phyloP scores from a whole-genome alignment of 768 basidiomycete genomes.

The Leccinum rimulosum region DNA sequence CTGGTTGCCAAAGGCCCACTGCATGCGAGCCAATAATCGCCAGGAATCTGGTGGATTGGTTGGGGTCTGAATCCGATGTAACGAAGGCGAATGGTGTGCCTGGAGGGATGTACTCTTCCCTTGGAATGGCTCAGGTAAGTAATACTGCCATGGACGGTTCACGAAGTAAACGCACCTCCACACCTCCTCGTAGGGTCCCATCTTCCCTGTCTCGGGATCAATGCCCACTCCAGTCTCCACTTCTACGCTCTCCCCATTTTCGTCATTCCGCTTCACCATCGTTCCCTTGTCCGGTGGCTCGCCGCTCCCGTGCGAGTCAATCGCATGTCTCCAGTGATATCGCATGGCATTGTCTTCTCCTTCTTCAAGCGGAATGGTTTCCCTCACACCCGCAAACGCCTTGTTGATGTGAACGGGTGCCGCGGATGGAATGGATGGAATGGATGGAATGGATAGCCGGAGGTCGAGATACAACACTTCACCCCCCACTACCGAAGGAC shows the following conservation, averaged over 20 bases:
- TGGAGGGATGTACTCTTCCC: slow-evolving; percentile 8
- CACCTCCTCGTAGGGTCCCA: slow-evolving; percentile 19
- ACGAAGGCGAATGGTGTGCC: slow-evolving; percentile 19
- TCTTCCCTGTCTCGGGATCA: slow-evolving; percentile 14
- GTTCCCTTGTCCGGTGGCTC: slow-evolving; percentile 15
- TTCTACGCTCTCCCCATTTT: slow-evolving; percentile 8
- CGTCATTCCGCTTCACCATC: slow-evolving; percentile 1
- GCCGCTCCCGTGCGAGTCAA: slow-evolving; percentile 16
- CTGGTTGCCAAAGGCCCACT: slow-evolving; percentile 10
- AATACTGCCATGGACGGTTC: neutral
- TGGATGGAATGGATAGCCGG: slow-evolving; percentile 9
- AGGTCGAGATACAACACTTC: slow-evolving; percentile 20
- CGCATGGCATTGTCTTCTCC: slow-evolving; percentile 1
- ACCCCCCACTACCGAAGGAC: neutral
- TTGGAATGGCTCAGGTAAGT: neutral
- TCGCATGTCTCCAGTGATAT: slow-evolving; percentile 15
- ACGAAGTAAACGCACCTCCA: slow-evolving; percentile 15
- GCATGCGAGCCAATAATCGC: slow-evolving; percentile 19
- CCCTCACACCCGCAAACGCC: slow-evolving; percentile 17
- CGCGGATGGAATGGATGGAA: slow-evolving; percentile 1
- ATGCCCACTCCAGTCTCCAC: slow-evolving; percentile 16
- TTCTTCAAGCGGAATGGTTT: slow-evolving; percentile 4
- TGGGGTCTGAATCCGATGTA: slow-evolving; percentile 5
- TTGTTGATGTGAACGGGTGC: slow-evolving; percentile 2
- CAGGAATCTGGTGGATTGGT: slow-evolving; percentile 17